Evolutionary conservation across 768 basidiomycete genomes (phyloP).

Genomic region (Boletales sp.): DNA sequence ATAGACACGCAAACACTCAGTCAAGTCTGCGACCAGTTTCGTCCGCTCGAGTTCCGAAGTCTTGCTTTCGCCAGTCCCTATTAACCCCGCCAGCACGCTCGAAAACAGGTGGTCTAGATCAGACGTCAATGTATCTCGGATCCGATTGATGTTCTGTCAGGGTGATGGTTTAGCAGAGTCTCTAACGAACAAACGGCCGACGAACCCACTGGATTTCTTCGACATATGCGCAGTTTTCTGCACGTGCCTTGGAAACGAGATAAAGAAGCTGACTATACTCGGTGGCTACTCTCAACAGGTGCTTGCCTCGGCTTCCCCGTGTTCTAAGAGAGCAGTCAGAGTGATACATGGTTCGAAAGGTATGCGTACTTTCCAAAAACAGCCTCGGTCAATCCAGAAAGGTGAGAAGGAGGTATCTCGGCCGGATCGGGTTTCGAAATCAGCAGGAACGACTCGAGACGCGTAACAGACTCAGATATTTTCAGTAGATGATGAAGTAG

Average conservation of each 20-base stretch:
- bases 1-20: constrained; percentile 78
- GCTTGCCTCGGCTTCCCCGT: constrained; percentile 68
- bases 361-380: constrained; percentile 35
- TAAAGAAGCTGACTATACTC: constrained; percentile 95
- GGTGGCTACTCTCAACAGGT: constrained; percentile 77
- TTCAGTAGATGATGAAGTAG: constrained; percentile 85
- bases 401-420: constrained; percentile 30
- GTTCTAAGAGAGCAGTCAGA: constrained; percentile 36
- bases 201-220: constrained; percentile 83
- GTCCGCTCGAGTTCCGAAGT: constrained; percentile 60
- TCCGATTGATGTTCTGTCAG: constrained; percentile 72
- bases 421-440: constrained; percentile 47
- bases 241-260: constrained; percentile 76
- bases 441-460: constrained; percentile 82
- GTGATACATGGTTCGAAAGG: background rate
- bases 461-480: constrained; percentile 86
- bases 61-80: constrained; percentile 45
- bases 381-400: constrained; percentile 24
- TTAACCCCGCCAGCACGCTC: constrained; percentile 50
- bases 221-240: constrained; percentile 76
- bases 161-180: constrained; percentile 7
- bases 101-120: constrained; percentile 85
- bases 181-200: constrained; percentile 20
- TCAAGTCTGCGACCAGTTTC: constrained; percentile 62
- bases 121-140: constrained; percentile 79